Conservation (phyloP, 2,329 filamentous ascomycete genomes). For the Trichoderma guizhouense region DNA sequence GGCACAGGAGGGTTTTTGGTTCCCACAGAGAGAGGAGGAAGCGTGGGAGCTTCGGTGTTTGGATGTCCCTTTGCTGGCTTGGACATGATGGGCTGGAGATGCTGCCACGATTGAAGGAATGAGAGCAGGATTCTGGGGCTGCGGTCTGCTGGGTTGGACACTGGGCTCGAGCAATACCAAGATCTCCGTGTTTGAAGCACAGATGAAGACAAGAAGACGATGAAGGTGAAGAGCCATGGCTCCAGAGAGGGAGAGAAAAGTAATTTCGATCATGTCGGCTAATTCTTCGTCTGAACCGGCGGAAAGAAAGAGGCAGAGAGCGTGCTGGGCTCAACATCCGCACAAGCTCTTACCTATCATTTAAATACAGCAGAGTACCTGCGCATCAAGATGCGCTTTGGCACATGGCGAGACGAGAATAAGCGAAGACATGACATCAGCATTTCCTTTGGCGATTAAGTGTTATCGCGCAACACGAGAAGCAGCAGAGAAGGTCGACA, state of each 20-base stretch:
- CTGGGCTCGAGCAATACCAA: not conserved
- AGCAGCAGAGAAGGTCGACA: not conserved
- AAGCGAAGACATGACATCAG: not conserved
- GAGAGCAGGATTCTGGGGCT: not conserved
- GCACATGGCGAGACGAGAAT: not conserved
- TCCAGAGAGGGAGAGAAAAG: not conserved
- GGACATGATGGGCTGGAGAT: conserved; percentile 15
- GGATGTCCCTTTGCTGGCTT: conserved; percentile 4
- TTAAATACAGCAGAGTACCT: not conserved
- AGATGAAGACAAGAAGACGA: not conserved
- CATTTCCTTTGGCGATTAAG: not conserved
- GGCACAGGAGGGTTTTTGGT: not conserved
- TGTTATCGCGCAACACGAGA: not conserved
- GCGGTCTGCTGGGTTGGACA: too few species aligned
- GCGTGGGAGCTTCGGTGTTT: conserved; percentile 9
- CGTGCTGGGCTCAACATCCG: not conserved
- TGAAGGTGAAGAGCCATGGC: not conserved
- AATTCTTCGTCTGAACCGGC: not conserved
- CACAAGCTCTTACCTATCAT: not conserved
- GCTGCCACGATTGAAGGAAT: not conserved
- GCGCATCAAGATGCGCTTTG: not conserved
- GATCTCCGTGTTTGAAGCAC: not conserved
- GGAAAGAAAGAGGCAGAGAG: not conserved
- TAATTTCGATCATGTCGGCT: not conserved
- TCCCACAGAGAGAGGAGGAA: conserved; percentile 17